Evolutionary conservation across 2,329 filamentous ascomycete genomes (phyloP), one percentile per base, ranked within the genome.

Genomic region (Leptographium procerum): DNA sequence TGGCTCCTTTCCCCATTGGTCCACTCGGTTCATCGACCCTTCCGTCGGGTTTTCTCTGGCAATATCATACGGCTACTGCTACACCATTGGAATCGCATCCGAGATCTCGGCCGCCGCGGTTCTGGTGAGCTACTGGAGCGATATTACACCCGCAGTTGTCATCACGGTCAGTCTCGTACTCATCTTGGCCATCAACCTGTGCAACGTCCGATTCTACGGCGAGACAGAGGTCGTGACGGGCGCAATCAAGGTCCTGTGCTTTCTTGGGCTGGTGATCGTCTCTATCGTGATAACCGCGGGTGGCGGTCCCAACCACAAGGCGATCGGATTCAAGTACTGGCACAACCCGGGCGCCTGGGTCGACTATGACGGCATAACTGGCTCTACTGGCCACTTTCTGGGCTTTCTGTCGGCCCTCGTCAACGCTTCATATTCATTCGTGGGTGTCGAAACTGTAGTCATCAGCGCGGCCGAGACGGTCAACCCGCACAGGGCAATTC

Each of bases 161-260:
- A 84, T 86, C 60, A 75, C 79, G 53, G 73, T 84, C 45, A 75
- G 83, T 59, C 71, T 84, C 24, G 26, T 78, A 34, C 72, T 83
- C 55, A 77, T 79, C 59, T 68, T 83, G 10, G 60, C 72, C 22
- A 74, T 84, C 64, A 84, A 84, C 67, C 78, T 82, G 61, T 74
- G 82, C 57, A 78, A 79, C 56, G 79, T 83, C 24, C 70, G 72
- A 51, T 73, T 80, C 63, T 84, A 82, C 63, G 82, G 82, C 36
- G 82, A 85, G 68, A 76, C 79, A 53, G 82, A 85, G 66, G 84
- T 85, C 66, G 80, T 78, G 73, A 82, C 84, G 62, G 79, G 80
- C 40, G 78, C 75, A 52, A 74, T 84, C 69, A 85, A 85, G 69
- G 73, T 85, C 48, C 74, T 84, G 61, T 79, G 77, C 59, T 81